A percentile compares a stretch with the other conserved stretches of the same genome.
phyloP scores from a whole-genome alignment of 257 asterid species.

The Henckelia pumila region DNA sequence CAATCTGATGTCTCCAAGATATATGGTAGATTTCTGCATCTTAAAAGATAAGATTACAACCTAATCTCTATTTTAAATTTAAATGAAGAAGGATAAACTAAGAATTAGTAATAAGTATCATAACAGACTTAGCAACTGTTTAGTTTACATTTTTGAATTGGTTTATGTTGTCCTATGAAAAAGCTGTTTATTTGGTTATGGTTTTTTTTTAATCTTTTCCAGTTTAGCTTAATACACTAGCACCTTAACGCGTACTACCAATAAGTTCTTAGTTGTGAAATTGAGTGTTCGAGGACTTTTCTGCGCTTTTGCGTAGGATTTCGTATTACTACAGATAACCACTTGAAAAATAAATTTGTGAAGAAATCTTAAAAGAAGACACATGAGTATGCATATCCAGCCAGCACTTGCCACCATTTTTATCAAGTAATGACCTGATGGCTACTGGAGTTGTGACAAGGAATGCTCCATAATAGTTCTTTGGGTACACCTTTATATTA shows the following conservation, averaged over 20 bases:
- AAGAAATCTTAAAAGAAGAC: no score
- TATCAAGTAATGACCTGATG: no score
- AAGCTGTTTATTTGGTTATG: constrained; percentile 2
- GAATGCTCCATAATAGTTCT: background rate
- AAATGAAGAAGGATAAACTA: no score
- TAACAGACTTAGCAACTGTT: no score
- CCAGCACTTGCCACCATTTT: no score
- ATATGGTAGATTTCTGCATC: no score
- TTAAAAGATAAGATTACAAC: no score
- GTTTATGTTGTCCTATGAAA: background rate
- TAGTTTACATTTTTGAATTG: background rate
- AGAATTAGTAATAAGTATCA: no score
- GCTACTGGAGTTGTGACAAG: no score
- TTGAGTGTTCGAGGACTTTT: background rate
- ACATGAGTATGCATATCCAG: no score
- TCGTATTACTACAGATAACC: background rate
- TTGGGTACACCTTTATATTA: background rate
- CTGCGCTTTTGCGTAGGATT: background rate
- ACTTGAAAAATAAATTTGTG: background rate
- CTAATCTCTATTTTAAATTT: no score
- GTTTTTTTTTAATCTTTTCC: background rate
- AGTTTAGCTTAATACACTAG: background rate
- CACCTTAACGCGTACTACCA: background rate
- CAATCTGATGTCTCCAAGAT: no score
- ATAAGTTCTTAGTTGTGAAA: background rate